Evolutionary conservation across 169 alveolate species (phyloP).

Genomic region (Eimeria zaria): DNA sequence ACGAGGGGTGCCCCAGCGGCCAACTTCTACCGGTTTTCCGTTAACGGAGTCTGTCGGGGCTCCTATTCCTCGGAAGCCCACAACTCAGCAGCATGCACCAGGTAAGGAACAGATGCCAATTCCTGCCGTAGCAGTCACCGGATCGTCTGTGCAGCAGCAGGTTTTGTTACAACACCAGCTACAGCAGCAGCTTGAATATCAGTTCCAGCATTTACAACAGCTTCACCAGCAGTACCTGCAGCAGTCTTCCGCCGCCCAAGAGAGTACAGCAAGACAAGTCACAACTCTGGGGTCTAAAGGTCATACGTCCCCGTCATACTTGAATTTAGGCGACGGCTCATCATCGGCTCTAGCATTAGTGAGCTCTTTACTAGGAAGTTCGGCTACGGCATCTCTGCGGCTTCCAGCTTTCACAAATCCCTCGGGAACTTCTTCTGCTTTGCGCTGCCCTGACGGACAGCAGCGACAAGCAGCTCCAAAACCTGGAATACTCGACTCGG

Average conservation of each 20-base stretch:
- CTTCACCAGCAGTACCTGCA: slow-evolving; percentile 69
- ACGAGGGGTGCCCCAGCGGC: slow-evolving; percentile 62
- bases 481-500: not conserved
- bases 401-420: slow-evolving; percentile 31
- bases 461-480: slow-evolving; percentile 25
- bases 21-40: not conserved
- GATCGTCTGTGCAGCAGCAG: slow-evolving; percentile 31
- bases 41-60: not conserved
- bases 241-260: slow-evolving; percentile 21
- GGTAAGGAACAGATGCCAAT: slow-evolving; percentile 4
- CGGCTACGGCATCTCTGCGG: slow-evolving; percentile 38
- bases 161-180: slow-evolving; percentile 53
- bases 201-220: slow-evolving; percentile 60
- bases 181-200: slow-evolving; percentile 60
- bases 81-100: slow-evolving; percentile 20
- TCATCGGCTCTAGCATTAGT: slow-evolving; percentile 61
- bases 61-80: not conserved
- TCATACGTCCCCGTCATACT: not conserved
- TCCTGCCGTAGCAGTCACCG: slow-evolving; percentile 18
- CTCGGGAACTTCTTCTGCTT: not conserved
- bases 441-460: slow-evolving; percentile 57
- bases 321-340: slow-evolving; percentile 43
- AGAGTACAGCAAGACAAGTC: not conserved
- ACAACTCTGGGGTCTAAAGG: slow-evolving; percentile 6
- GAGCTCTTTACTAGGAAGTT: slow-evolving; percentile 35